phyloP scores from a whole-genome alignment of 2,329 filamentous ascomycete species.

The Celoporthe dispersa region DNA sequence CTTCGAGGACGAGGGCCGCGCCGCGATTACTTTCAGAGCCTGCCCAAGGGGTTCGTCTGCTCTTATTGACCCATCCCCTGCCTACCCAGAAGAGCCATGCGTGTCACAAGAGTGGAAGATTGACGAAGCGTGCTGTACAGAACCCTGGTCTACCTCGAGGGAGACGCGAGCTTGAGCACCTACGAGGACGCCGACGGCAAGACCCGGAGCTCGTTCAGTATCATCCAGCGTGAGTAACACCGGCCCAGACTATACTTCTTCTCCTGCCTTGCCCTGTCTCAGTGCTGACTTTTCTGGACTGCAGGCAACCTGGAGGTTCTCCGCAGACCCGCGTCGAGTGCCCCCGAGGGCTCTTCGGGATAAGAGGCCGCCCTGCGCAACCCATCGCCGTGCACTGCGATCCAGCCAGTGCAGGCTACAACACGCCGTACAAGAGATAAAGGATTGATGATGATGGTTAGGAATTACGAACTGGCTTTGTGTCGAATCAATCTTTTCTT shows the following conservation, averaged over 20 bases:
- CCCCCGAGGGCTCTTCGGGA: slow-evolving; percentile 11
- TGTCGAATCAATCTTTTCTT: background rate
- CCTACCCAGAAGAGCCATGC: background rate
- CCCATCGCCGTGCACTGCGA: background rate
- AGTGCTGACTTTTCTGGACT: slow-evolving; percentile 24
- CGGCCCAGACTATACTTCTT: background rate
- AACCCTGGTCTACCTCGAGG: slow-evolving; percentile 80
- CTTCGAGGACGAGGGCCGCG: slow-evolving; percentile 69
- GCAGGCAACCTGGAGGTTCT: slow-evolving; percentile 54
- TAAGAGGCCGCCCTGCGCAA: background rate
- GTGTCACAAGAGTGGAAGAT: background rate
- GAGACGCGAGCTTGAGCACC: slow-evolving; percentile 70
- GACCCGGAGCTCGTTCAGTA: slow-evolving; percentile 64
- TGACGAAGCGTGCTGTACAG: slow-evolving; percentile 49
- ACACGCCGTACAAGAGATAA: slow-evolving; percentile 7
- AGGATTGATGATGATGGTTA: slow-evolving; percentile 20
- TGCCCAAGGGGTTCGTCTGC: slow-evolving; percentile 81
- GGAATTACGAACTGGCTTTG: slow-evolving; percentile 11
- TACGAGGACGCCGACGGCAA: slow-evolving; percentile 76
- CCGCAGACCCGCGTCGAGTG: slow-evolving; percentile 33
- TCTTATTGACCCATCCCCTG: background rate
- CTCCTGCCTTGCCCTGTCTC: background rate
- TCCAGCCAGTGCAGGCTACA: background rate
- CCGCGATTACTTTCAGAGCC: slow-evolving; percentile 71
- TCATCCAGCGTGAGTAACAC: slow-evolving; percentile 77